These are phyloP conservation scores for Ogataea ganodermae DNA, from an alignment of 805 yeast genomes.

Conservation along the genomic window DNA sequence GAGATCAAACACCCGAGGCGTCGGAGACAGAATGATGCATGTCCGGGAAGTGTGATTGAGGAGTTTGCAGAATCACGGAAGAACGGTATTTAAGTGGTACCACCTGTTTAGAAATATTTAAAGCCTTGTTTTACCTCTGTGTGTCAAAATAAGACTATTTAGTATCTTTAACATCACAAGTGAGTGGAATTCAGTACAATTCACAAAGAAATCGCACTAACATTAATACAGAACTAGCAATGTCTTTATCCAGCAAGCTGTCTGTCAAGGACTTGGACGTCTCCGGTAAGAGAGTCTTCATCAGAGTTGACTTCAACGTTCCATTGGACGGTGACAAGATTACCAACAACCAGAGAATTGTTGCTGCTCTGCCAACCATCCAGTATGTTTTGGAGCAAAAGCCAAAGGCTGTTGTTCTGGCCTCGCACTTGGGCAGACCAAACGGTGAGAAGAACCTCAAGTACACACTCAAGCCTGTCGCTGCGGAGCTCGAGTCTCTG, in stretches of 20 bases:
- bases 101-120: not conserved
- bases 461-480: slow-evolving; percentile 92
- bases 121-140: not conserved
- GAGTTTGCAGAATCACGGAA: slow-evolving; percentile 4
- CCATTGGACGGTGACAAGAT: slow-evolving; percentile 94
- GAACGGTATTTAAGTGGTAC: slow-evolving; percentile 1
- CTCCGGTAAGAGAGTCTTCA: slow-evolving; percentile 92
- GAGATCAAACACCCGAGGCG: slow-evolving; percentile 3
- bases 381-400: slow-evolving; percentile 88
- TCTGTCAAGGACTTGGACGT: slow-evolving; percentile 89
- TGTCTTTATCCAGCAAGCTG: slow-evolving; percentile 93
- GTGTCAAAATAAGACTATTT: not conserved
- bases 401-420: slow-evolving; percentile 89
- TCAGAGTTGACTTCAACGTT: slow-evolving; percentile 96
- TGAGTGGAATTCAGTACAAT: not conserved
- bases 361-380: slow-evolving; percentile 98
- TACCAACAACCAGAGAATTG: slow-evolving; percentile 99
- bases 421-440: slow-evolving; percentile 99
- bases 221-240: slow-evolving; percentile 33
- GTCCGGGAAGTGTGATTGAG: slow-evolving; percentile 4
- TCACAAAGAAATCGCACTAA: not conserved
- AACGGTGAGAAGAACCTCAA: slow-evolving; percentile 87
- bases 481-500: slow-evolving; percentile 80
- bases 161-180: not conserved
- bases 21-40: slow-evolving; percentile 7